Base-by-base conservation (phyloP, 148 eudicot genomes). In the Limonium bicolor region DNA sequence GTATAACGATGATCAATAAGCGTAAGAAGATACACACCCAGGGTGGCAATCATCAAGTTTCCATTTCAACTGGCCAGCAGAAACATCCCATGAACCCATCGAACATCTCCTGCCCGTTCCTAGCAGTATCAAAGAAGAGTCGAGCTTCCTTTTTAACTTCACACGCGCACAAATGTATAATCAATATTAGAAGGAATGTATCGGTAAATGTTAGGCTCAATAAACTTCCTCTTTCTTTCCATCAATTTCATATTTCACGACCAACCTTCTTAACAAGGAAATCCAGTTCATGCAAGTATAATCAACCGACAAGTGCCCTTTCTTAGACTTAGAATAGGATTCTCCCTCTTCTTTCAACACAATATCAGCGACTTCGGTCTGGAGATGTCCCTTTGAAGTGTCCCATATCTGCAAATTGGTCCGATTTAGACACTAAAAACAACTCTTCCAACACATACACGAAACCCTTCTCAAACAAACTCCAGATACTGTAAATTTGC, bases 201-300 rank as follows among this genome's bases (percentile, higher is more conserved):
- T 16, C 16, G 18, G 15, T 8, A 9, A 11, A 37, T 94, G 88
- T 63, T 86, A 22, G 14, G 9, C 27, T 20, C 51, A 21, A 20
- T 31, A 6, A 10, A 7, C 36, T 32, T 26, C 32, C 19, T 18
- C 24, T 13, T 27, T 31, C 1, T n/a, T 20, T 20, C 8, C 15
- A 16, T 6, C 18, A 30, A 7, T 6, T 11, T 28, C 35, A 40
- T 16, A n/a, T 2, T 37, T 8, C 7, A 23, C 29, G 27, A 12
- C 41, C 36, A 59, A 85, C 99, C 95, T 81, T 66, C 56, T 73
- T 10, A 69, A 74, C 43, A 65, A 63, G 40, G 85, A 53, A 49
- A 78, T 39, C 99, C 99, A 90, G 53, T 78, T 80, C 95, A 90
- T 90, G 48, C 99, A 90, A 23, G 81, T 85, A 60, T 85, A 90